A percentile compares a stretch with the other conserved stretches of the same genome.
Evolutionary conservation across 2,329 filamentous ascomycete genomes (phyloP).

Genomic region (Davidsoniella eucalypti): DNA sequence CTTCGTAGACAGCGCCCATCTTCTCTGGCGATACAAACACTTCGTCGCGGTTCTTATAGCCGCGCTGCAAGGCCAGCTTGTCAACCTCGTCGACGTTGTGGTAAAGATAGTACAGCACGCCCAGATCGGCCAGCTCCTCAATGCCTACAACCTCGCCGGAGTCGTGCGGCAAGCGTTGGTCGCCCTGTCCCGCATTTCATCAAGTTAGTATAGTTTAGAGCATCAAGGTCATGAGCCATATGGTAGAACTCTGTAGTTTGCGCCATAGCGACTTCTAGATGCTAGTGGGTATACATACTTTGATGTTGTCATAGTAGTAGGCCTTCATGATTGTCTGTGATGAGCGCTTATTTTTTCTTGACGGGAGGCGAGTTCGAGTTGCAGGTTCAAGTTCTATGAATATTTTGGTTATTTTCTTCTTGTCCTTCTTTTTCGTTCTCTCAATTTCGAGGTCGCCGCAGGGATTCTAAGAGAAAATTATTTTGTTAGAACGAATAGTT

Average conservation of each 20-base stretch:
- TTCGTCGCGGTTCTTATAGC: constrained; percentile 90
- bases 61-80: constrained; percentile 52
- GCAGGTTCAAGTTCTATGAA: background rate
- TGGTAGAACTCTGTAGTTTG: background rate
- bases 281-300: constrained; percentile 24
- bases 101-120: constrained; percentile 63
- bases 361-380: no score
- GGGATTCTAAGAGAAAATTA: no score
- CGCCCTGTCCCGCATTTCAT: constrained; percentile 41
- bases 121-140: constrained; percentile 53
- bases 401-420: background rate
- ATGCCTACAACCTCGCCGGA: constrained; percentile 54
- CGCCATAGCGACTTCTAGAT: background rate
- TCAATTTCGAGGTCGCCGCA: no score
- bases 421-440: background rate
- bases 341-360: no score
- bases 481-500: no score
- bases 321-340: constrained; percentile 31
- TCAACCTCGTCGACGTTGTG: constrained; percentile 52
- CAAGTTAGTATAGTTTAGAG: constrained; percentile 8
- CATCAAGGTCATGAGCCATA: background rate
- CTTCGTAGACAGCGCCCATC: constrained; percentile 78
- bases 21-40: constrained; percentile 73
- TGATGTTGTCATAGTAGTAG: constrained; percentile 39
- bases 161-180: constrained; percentile 84